A percentile compares a stretch with the other conserved stretches of the same genome.
phyloP scores from a whole-genome alignment of 2,329 filamentous ascomycete species.

The Trichoderma asperellum region DNA sequence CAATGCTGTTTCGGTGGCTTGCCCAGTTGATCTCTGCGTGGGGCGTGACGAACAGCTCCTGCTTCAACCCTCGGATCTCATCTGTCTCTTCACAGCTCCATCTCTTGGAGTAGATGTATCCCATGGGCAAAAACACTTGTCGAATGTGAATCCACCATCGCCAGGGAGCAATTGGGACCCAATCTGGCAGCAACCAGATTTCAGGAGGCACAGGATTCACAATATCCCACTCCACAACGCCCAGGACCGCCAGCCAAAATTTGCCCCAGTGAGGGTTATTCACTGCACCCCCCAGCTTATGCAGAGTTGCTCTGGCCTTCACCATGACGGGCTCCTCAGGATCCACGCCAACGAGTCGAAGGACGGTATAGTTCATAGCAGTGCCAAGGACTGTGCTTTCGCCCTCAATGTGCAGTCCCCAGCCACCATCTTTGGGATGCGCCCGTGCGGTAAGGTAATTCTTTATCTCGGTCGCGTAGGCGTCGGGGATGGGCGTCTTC shows the following conservation, averaged over 20 bases:
- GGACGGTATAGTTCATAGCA: conserved; percentile 78
- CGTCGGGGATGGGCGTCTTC: conserved; percentile 79
- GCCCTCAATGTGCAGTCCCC: conserved; percentile 94
- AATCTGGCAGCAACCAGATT: conserved; percentile 89
- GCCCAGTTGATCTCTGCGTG: conserved; percentile 79
- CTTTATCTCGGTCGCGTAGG: conserved; percentile 84
- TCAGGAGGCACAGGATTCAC: conserved; percentile 95
- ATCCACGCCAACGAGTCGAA: conserved; percentile 81
- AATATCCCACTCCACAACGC: conserved; percentile 84
- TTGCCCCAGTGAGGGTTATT: conserved; percentile 95
- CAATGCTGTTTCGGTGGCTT: conserved; percentile 80
- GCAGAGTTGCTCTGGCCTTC: conserved; percentile 79
- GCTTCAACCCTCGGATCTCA: conserved; percentile 70
- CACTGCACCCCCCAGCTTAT: conserved; percentile 82
- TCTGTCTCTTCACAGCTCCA: conserved; percentile 79
- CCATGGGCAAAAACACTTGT: conserved; percentile 94
- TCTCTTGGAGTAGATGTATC: conserved; percentile 81
- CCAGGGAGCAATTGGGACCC: conserved; percentile 88
- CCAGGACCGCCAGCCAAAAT: conserved; percentile 87
- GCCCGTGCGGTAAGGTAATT: conserved; percentile 89
- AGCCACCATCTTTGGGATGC: conserved; percentile 87
- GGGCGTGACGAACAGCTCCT: conserved; percentile 81
- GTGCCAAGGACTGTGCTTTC: conserved; percentile 93
- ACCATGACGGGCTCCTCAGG: conserved; percentile 84
- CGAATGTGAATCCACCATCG: conserved; percentile 98